phyloP scores from a whole-genome alignment of 768 basidiomycete genomes.

The Mycena amicta region DNA sequence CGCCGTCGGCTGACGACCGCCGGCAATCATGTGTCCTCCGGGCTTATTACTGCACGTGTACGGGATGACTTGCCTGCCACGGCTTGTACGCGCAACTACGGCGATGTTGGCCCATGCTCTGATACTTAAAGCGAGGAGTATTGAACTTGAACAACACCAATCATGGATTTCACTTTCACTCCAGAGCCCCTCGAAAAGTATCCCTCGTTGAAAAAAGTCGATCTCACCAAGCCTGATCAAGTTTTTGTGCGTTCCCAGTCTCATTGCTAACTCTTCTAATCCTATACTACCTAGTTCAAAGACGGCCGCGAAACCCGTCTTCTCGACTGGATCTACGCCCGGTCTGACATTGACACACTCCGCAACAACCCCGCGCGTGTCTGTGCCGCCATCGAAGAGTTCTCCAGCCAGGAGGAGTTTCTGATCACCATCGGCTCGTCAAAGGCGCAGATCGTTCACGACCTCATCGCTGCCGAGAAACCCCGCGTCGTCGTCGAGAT shows the following conservation, averaged over 20 bases:
- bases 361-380: too few relatives aligned
- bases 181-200: background rate
- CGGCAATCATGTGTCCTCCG: too few relatives aligned
- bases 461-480: background rate
- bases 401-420: background rate
- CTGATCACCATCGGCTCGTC: background rate
- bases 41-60: too few relatives aligned
- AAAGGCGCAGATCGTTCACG: background rate
- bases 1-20: too few relatives aligned
- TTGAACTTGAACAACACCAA: too few relatives aligned
- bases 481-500: background rate
- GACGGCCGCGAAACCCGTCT: background rate
- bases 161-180: too few relatives aligned
- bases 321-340: background rate
- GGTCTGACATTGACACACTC: background rate
- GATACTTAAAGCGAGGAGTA: too few relatives aligned
- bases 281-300: background rate
- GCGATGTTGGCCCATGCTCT: too few relatives aligned
- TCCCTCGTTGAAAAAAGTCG: background rate
- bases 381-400: background rate
- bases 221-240: background rate
- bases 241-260: background rate
- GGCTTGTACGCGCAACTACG: too few relatives aligned
- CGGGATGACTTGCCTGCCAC: too few relatives aligned
- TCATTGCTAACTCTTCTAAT: background rate